Percentiles rank a stretch among this genome's conserved stretches.
phyloP scores from a whole-genome alignment of 371 early-diverging fungal genomes.

The Mucor plumbeus region DNA sequence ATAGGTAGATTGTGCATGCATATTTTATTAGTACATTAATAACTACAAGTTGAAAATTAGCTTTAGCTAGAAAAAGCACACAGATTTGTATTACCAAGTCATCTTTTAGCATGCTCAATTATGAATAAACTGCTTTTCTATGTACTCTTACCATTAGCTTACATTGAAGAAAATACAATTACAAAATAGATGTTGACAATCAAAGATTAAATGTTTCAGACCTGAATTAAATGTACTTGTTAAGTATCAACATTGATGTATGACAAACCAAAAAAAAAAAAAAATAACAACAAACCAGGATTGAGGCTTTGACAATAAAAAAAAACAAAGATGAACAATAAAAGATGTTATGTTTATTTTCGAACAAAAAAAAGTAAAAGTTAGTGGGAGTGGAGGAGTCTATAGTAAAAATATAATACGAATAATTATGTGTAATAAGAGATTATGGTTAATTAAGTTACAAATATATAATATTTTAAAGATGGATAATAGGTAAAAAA shows the following conservation, averaged over 20 bases:
- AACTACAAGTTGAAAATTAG: neutral
- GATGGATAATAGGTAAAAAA: neutral
- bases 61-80: too few species aligned
- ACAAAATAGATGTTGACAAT: neutral
- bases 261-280: neutral
- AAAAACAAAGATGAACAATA: neutral
- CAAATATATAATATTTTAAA: neutral
- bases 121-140: too few species aligned
- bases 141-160: too few species aligned
- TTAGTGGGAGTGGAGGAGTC: neutral
- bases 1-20: neutral
- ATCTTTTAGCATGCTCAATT: too few species aligned
- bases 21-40: neutral
- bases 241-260: slow-evolving; percentile 9
- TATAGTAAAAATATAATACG: neutral
- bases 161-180: too few species aligned
- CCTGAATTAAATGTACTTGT: neutral
- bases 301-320: neutral
- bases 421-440: neutral
- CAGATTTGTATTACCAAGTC: too few species aligned
- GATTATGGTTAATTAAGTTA: neutral
- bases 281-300: neutral
- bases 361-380: neutral
- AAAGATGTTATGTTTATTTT: neutral
- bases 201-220: neutral